Evolutionary conservation across 352 stramenopile species (phyloP).

Genomic region (Pythium oligandrum): DNA sequence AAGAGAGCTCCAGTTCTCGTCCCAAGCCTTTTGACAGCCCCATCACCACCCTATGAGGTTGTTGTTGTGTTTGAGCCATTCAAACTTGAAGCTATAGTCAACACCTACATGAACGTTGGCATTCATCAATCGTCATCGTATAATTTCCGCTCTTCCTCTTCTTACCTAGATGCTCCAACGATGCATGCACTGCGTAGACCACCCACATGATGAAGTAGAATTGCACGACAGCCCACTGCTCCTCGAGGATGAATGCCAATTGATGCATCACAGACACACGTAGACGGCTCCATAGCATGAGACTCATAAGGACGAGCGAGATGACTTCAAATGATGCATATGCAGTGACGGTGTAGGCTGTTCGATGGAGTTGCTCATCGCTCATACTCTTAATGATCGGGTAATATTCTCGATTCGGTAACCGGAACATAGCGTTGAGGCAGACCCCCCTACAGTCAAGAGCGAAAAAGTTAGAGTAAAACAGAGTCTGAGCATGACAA

Average conservation of each 20-base stretch:
- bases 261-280: background rate
- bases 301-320: background rate
- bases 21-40: background rate
- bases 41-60: background rate
- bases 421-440: background rate
- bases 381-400: background rate
- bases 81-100: background rate
- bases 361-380: background rate
- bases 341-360: background rate
- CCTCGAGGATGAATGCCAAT: background rate
- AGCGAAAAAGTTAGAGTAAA: constrained; percentile 1
- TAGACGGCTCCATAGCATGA: background rate
- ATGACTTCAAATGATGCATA: background rate
- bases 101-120: background rate
- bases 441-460: background rate
- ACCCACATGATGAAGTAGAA: background rate
- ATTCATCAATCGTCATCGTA: too few species aligned
- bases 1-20: background rate
- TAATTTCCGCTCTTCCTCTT: too few species aligned
- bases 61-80: background rate
- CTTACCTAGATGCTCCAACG: background rate
- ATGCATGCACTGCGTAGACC: background rate
- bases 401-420: background rate
- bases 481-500: too few species aligned
- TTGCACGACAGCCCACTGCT: background rate